Evolutionary conservation across 192 early-diverging fungal genomes (phyloP).

Genomic region (Lunasporangiospora selenospora): DNA sequence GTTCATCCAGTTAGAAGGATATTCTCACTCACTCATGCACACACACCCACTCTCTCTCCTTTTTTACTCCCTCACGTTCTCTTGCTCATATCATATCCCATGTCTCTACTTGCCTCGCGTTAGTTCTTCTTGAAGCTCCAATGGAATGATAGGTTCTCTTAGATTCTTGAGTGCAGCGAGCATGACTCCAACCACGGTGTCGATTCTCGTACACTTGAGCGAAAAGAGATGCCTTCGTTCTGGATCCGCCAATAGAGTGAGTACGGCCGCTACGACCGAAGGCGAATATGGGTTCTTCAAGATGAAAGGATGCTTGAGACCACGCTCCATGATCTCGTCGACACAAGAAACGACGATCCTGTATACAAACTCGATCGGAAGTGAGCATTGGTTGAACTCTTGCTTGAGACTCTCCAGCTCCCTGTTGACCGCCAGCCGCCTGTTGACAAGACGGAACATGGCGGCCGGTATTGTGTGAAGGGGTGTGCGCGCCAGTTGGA

Average conservation of each 20-base stretch:
- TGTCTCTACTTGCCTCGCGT: constrained; percentile 31
- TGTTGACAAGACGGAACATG: constrained; percentile 48
- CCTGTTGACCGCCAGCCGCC: constrained; percentile 28
- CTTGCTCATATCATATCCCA: no score
- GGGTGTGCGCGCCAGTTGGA: no score
- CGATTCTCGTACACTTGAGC: constrained; percentile 40
- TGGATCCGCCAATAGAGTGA: constrained; percentile 41
- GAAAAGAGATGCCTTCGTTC: constrained; percentile 38
- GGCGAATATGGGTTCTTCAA: constrained; percentile 38
- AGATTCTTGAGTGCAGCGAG: constrained; percentile 38
- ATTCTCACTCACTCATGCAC: no score
- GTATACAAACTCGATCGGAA: constrained; percentile 45
- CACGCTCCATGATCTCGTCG: constrained; percentile 41
- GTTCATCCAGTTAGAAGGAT: no score
- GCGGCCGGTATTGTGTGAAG: no score
- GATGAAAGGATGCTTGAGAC: constrained; percentile 43
- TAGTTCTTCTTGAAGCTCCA: constrained; percentile 43
- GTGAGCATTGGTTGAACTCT: constrained; percentile 46
- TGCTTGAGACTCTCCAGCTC: constrained; percentile 30
- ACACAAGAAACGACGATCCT: constrained; percentile 37
- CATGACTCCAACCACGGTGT: constrained; percentile 45
- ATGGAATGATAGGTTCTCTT: constrained; percentile 33
- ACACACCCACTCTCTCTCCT: no score
- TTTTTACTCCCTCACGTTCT: no score
- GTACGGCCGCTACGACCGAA: constrained; percentile 27